Conservation (phyloP, 2,329 filamentous ascomycete species). For the Penicillium vulpinum region DNA sequence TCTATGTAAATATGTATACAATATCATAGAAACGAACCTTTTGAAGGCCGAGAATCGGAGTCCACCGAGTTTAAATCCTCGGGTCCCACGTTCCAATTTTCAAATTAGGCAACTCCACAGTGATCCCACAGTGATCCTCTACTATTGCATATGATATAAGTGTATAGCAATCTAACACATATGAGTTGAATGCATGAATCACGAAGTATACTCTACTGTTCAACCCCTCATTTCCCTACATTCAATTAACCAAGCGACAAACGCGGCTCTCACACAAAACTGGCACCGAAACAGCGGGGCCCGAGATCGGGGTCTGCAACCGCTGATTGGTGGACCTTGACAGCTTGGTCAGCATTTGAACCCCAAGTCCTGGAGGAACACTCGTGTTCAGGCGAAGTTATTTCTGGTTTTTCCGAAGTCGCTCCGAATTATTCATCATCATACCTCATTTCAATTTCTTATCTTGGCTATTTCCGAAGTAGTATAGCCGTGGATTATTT, state of each 20-base stretch:
- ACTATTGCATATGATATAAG: neutral
- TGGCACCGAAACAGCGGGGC: neutral
- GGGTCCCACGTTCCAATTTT: conserved; percentile 3
- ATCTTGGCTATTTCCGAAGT: neutral
- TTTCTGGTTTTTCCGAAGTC: neutral
- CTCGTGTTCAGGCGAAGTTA: neutral
- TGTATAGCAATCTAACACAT: too few species aligned
- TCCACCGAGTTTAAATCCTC: neutral
- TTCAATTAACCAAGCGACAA: conserved; percentile 2
- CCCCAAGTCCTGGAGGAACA: neutral
- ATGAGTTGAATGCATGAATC: conserved; percentile 3
- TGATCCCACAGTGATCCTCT: neutral
- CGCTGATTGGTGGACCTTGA: neutral
- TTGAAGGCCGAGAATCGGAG: conserved; percentile 8
- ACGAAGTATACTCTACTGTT: neutral
- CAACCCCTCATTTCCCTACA: neutral
- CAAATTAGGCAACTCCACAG: neutral
- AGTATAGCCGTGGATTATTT: too few species aligned
- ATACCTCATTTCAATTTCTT: neutral
- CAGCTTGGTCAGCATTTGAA: neutral
- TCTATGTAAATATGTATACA: neutral
- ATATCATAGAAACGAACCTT: neutral
- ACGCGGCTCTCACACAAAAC: neutral
- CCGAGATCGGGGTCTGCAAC: neutral
- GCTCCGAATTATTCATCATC: neutral